A percentile compares a stretch with the other conserved stretches of the same genome.
These are phyloP conservation scores for Pulveroboletus ravenelii DNA, from an alignment of 768 basidiomycete species.

Conservation along the genomic window DNA sequence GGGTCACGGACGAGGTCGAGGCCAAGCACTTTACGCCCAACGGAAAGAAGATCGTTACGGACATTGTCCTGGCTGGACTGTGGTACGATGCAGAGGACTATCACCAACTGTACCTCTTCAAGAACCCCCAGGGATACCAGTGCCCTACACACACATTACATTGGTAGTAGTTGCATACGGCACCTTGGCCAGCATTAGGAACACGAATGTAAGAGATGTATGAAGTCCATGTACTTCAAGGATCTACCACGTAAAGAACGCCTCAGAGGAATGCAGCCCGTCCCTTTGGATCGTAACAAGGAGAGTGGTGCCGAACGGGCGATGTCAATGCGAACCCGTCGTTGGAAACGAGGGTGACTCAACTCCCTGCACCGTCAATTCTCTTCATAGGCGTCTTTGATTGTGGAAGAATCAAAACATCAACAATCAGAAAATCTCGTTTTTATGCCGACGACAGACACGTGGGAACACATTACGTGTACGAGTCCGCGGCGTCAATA, in stretches of 20 bases:
- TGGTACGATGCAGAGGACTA: slow-evolving; percentile 88
- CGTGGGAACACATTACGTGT: slow-evolving; percentile 23
- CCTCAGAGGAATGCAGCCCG: slow-evolving; percentile 54
- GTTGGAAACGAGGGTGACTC: slow-evolving; percentile 40
- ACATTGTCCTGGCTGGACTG: slow-evolving; percentile 58
- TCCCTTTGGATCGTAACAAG: slow-evolving; percentile 59
- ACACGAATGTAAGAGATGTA: background rate
- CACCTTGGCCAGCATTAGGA: background rate
- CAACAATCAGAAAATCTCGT: background rate
- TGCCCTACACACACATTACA: slow-evolving; percentile 85
- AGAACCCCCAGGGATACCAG: slow-evolving; percentile 85
- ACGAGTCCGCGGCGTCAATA: background rate
- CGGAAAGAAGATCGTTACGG: slow-evolving; percentile 71
- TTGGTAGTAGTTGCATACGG: slow-evolving; percentile 47
- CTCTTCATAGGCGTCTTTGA: slow-evolving; percentile 50
- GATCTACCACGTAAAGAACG: slow-evolving; percentile 28
- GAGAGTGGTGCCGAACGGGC: slow-evolving; percentile 58
- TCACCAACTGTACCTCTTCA: slow-evolving; percentile 75
- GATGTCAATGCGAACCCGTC: slow-evolving; percentile 51
- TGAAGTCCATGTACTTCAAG: background rate
- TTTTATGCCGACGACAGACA: background rate
- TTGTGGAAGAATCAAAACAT: slow-evolving; percentile 41
- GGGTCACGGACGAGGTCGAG: slow-evolving; percentile 80
- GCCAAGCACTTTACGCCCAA: slow-evolving; percentile 75
- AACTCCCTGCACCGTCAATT: slow-evolving; percentile 53